A percentile compares a stretch with the other conserved stretches of the same genome.
Evolutionary conservation across 2,329 filamentous ascomycete genomes (phyloP).

Genomic region (Nakataea oryzae): DNA sequence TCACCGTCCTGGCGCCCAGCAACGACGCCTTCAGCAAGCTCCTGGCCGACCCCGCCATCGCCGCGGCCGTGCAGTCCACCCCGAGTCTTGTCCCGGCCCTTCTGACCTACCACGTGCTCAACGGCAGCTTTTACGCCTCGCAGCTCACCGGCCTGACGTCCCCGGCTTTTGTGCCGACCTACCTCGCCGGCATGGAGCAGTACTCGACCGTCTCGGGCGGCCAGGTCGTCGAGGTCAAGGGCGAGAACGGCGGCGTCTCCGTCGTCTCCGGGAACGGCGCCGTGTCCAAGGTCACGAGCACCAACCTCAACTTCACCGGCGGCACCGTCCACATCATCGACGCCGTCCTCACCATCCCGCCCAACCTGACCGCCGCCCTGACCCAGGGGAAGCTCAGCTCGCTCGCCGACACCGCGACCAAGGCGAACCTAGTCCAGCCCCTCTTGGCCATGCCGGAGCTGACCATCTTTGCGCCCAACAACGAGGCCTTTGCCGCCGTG

Average conservation of each 20-base stretch:
- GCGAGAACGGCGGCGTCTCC: constrained; percentile 27
- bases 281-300: neutral
- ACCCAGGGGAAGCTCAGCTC: constrained; percentile 19
- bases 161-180: constrained; percentile 24
- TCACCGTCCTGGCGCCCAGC: constrained; percentile 4
- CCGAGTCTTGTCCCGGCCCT: constrained; percentile 25
- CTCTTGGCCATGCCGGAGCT: constrained; percentile 32
- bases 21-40: constrained; percentile 4
- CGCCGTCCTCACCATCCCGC: constrained; percentile 37
- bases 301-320: constrained; percentile 24
- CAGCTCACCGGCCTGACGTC: constrained; percentile 14
- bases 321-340: constrained; percentile 43
- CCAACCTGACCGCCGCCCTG: constrained; percentile 14
- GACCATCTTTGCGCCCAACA: constrained; percentile 45
- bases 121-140: constrained; percentile 31
- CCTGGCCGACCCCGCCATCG: constrained; percentile 4
- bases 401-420: constrained; percentile 23
- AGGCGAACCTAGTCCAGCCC: constrained; percentile 24
- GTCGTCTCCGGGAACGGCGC: constrained; percentile 35
- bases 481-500: constrained; percentile 38
- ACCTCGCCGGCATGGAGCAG: constrained; percentile 32
- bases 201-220: constrained; percentile 50
- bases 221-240: constrained; percentile 45
- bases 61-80: constrained; percentile 12
- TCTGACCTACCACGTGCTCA: constrained; percentile 47